Evolutionary conservation across 179 eudicot species (phyloP), one percentile per base, ranked within the genome.

Genomic region (Sideroxylon spinosum): DNA sequence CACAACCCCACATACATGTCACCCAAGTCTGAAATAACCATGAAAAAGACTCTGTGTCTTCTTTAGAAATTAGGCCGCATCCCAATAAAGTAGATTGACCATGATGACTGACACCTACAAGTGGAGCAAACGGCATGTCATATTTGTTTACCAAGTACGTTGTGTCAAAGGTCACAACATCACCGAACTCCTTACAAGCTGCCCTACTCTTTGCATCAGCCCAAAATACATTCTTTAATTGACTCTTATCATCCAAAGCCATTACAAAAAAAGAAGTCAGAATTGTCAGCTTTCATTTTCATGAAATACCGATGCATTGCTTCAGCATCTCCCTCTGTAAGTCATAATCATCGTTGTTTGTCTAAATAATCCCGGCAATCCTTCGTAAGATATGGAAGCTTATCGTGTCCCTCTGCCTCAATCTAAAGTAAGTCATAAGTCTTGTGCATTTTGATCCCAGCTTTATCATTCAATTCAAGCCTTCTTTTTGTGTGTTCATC

Each of bases 41-140:
- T 14, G 3, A 25, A 19, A 76, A 76, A 1, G 74, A 16, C 1
- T 77, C 57, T 0, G 48, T 25, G 20, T 68, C 67, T 23, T 77
- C 80, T 10, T 37, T 26, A 0, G 59, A 56, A 0, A 68, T 56
- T 6, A 77, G 56, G 6, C 74, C 74, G 16, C 32, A 71, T n/a
- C 68, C 79, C 4, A n/a, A n/a, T 14, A 56, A 12, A 0, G 49
- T n/a, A 1, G 32, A 53, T 4, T 59, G 60, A 0, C 66, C 73
- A 17, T 77, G 74, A 20, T 76, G 62, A 50, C 55, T 77, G 4
- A 68, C 49, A 0, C 79, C 66, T 0, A 77, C 25, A 20, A 78
- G 59, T 0, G 75, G 80, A 57, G 75, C 68, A 78, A 32, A 78
- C 10, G 79, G 66, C 73, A 68, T 53, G 16, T 37, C 12, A 32